Conservation (phyloP, 352 stramenopile species). For the Phytophthora cajani region DNA sequence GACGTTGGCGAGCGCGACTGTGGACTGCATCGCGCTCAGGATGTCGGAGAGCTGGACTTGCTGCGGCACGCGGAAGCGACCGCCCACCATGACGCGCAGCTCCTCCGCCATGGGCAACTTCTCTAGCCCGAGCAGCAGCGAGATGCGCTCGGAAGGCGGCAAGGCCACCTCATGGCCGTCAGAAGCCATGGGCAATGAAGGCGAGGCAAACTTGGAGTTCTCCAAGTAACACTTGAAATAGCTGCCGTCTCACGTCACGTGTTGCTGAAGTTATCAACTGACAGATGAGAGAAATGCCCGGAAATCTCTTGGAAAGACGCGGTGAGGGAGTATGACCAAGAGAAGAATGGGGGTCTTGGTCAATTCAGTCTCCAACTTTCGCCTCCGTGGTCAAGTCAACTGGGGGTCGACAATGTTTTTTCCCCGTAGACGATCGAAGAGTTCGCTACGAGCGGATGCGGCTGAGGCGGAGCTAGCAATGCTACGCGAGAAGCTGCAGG, state of each 20-base stretch:
- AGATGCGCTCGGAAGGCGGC: conserved; percentile 35
- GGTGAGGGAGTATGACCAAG: neutral
- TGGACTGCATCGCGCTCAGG: conserved; percentile 32
- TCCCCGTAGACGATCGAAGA: conserved; percentile 2
- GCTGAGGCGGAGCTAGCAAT: conserved; percentile 8
- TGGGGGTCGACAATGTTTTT: conserved; percentile 5
- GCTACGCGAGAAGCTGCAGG: conserved; percentile 15
- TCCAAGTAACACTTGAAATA: neutral
- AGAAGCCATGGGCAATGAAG: neutral
- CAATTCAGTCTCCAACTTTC: conserved; percentile 16
- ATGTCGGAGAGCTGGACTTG: conserved; percentile 42
- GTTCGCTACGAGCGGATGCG: conserved; percentile 11
- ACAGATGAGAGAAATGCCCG: neutral
- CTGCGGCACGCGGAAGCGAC: conserved; percentile 54
- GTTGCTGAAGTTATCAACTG: neutral
- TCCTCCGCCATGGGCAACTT: conserved; percentile 44
- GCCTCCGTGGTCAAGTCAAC: neutral
- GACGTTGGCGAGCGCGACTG: conserved; percentile 36
- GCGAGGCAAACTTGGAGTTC: conserved; percentile 1
- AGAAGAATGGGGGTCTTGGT: neutral
- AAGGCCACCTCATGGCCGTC: conserved; percentile 2
- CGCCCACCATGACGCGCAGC: conserved; percentile 39
- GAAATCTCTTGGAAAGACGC: conserved; percentile 8
- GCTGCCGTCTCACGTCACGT: neutral
- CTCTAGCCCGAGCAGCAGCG: conserved; percentile 48